Evolutionary conservation across 2,329 filamentous ascomycete genomes (phyloP), one percentile per base, ranked within the genome.

Genomic region (Exophiala lecanii-corni): DNA sequence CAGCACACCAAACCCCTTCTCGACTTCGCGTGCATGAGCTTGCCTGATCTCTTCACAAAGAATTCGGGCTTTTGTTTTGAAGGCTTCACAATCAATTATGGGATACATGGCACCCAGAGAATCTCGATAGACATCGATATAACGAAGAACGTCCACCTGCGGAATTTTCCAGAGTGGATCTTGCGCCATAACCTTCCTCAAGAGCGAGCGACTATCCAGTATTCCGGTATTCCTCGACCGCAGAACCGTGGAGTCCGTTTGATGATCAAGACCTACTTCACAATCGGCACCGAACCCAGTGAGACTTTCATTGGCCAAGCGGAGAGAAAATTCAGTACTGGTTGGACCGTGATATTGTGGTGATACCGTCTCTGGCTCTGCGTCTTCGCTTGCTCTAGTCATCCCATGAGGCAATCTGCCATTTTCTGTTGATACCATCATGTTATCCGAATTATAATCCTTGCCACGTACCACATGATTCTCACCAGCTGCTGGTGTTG

Each of bases 71-170:
- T 43, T 43, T 2, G 41, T n/a, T 7, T 21, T 17, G 15, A 43
- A 34, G 34, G 23, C 17, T 13, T 9, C 10, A 6, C 34, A 13
- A 10, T 38, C n/a, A 17, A 15, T 38, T 13, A 34, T 34, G 13
- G 41, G 41, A 38, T 43, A 43, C 41, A 43, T 43, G n/a, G 41
- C 41, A 15, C 41, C 41, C 16, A 43, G 15, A 5, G 34, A 31
- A 12, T 36, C 20, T 21, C 38, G 34, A 18, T 38, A 43, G 10
- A 15, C 31, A 12, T 43, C 26, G 17, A 43, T 17, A 9, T 38
- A 43, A 12, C 25, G 28, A 16, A 43, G 9, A 2, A 26, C 41
- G 15, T 37, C 41, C 5, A 25, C 15, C 9, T 34, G 41, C 13
- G 21, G 23, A 5, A 43, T 19, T 18, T 23, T 43, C 41, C 41